Conservation (phyloP, 2,329 filamentous ascomycete species). For the Penicillium sp. region DNA sequence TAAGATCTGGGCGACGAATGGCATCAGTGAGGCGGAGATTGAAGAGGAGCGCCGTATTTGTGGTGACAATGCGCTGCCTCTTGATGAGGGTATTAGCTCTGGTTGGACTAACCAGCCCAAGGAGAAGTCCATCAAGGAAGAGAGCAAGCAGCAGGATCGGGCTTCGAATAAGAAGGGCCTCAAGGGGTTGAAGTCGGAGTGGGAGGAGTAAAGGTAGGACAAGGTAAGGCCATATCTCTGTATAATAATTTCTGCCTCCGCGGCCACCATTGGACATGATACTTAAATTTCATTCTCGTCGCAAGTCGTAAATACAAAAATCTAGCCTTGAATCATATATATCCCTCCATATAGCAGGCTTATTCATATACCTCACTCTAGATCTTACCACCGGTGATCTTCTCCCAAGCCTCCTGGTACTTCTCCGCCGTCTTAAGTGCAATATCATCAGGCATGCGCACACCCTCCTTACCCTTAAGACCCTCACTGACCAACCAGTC, state of each 20-base stretch:
- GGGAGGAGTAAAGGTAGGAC: conserved; percentile 23
- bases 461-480: conserved; percentile 70
- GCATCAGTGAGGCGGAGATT: conserved; percentile 42
- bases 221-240: neutral
- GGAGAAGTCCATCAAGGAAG: conserved; percentile 1
- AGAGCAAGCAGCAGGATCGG: conserved; percentile 10
- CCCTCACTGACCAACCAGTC: conserved; percentile 76
- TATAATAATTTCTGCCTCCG: conserved; percentile 7
- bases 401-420: conserved; percentile 73
- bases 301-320: conserved; percentile 8
- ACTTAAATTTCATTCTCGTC: conserved; percentile 3
- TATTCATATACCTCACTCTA: conserved; percentile 4
- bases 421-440: conserved; percentile 65
- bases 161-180: conserved; percentile 31
- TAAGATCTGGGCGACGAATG: conserved; percentile 87
- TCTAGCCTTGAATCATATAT: neutral
- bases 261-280: neutral
- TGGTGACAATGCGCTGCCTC: conserved; percentile 35
- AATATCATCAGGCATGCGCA: conserved; percentile 70
- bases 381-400: conserved; percentile 57
- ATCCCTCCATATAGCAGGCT: neutral
- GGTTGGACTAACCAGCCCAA: conserved; percentile 21
- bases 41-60: conserved; percentile 42
- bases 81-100: conserved; percentile 34
- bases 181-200: conserved; percentile 34